Percentiles rank a stretch among this genome's conserved stretches.
Conservation (phyloP, 192 early-diverging fungal genomes). For the Coemansia sp. region DNA sequence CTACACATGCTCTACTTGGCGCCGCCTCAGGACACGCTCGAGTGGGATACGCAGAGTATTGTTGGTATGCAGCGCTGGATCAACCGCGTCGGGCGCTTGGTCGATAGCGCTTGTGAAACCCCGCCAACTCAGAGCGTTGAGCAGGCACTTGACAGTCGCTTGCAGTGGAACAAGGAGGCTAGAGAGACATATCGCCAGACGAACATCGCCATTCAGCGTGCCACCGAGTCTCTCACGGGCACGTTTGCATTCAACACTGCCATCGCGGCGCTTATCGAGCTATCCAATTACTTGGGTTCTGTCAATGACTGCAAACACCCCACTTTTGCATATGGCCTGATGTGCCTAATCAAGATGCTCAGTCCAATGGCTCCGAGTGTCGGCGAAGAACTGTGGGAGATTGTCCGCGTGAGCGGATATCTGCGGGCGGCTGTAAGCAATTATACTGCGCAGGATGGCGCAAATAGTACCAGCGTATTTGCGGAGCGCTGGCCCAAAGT, state of each 20-base stretch:
- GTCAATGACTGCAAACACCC: constrained; percentile 37
- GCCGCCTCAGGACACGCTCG: constrained; percentile 82
- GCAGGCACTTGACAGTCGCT: constrained; percentile 21
- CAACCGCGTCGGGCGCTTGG: constrained; percentile 60
- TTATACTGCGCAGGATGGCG: background rate
- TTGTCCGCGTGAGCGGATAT: constrained; percentile 18
- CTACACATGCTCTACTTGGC: constrained; percentile 87
- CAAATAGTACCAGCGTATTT: constrained; percentile 43
- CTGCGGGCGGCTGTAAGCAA: constrained; percentile 3
- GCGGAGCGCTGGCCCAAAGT: constrained; percentile 58
- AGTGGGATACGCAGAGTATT: constrained; percentile 90
- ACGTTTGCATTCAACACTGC: constrained; percentile 78
- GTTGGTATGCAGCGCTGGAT: constrained; percentile 93
- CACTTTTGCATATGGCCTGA: constrained; percentile 56
- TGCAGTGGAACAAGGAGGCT: constrained; percentile 27
- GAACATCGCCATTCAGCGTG: constrained; percentile 37
- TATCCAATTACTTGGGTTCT: constrained; percentile 56
- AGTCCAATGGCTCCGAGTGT: constrained; percentile 71
- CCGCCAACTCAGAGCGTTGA: constrained; percentile 55
- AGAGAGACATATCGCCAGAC: constrained; percentile 36
- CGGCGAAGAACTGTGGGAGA: constrained; percentile 74
- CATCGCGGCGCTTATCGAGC: constrained; percentile 82
- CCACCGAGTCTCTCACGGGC: constrained; percentile 42
- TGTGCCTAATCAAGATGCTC: constrained; percentile 67
- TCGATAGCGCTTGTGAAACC: constrained; percentile 42